Evolutionary conservation across 192 early-diverging fungal genomes (phyloP).

Genomic region (Entomortierella parvispora): DNA sequence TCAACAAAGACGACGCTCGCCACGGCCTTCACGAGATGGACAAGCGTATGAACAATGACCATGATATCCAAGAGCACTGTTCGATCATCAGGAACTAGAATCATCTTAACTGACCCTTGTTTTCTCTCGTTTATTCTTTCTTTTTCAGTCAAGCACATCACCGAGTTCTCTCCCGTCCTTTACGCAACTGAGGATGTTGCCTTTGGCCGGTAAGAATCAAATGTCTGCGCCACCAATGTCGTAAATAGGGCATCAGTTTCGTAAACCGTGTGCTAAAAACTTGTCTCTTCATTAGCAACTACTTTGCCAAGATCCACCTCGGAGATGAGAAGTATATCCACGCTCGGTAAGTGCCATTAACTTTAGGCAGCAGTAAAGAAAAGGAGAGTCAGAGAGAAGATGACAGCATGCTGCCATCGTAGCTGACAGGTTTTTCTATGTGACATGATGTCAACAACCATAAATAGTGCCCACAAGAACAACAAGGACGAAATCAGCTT

Average conservation of each 20-base stretch:
- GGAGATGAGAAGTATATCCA: slow-evolving; percentile 63
- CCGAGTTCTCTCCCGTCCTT: slow-evolving; percentile 55
- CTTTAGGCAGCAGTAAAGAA: neutral
- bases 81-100: neutral
- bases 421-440: neutral
- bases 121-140: neutral
- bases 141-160: slow-evolving; percentile 49
- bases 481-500: slow-evolving; percentile 53
- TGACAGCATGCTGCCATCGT: too few species aligned
- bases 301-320: slow-evolving; percentile 66
- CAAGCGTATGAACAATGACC: slow-evolving; percentile 43
- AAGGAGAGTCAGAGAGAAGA: neutral
- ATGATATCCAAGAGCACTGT: too few species aligned
- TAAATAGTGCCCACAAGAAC: slow-evolving; percentile 55
- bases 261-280: too few species aligned
- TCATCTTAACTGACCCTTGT: too few species aligned
- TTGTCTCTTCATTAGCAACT: slow-evolving; percentile 34
- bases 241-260: neutral
- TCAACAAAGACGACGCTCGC: slow-evolving; percentile 31
- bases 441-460: too few species aligned
- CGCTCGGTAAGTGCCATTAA: slow-evolving; percentile 52
- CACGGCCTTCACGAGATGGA: slow-evolving; percentile 62
- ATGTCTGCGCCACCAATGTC: neutral
- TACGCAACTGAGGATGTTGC: slow-evolving; percentile 64
- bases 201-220: slow-evolving; percentile 54